Conservation (phyloP, 1,284 basidiomycete genomes). For the Macrocystidia cucumis region DNA sequence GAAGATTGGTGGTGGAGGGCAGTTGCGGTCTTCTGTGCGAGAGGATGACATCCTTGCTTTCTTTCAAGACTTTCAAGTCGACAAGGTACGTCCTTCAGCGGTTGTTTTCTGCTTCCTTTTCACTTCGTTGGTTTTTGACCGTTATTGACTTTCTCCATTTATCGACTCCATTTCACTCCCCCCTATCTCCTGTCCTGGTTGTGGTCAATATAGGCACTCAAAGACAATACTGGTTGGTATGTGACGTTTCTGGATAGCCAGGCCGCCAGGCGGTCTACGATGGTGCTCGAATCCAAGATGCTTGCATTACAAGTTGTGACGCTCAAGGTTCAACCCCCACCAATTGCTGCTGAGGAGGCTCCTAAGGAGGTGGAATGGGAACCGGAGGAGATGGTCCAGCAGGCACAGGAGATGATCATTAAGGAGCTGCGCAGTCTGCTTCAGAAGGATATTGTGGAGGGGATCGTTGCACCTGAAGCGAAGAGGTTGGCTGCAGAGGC, state of each 20-base stretch:
- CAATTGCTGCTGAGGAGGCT: slow-evolving; percentile 21
- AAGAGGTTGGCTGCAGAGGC: slow-evolving; percentile 45
- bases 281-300: slow-evolving; percentile 45
- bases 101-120: slow-evolving; percentile 6
- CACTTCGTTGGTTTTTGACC: slow-evolving; percentile 6
- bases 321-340: slow-evolving; percentile 48
- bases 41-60: slow-evolving; percentile 58
- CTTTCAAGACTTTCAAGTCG: slow-evolving; percentile 57
- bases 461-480: slow-evolving; percentile 52
- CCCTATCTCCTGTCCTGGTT: too few species aligned
- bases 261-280: slow-evolving; percentile 53
- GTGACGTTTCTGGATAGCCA: slow-evolving; percentile 57
- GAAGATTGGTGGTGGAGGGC: slow-evolving; percentile 43
- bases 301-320: slow-evolving; percentile 55
- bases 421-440: slow-evolving; percentile 55
- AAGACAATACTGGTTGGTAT: slow-evolving; percentile 61
- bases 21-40: slow-evolving; percentile 36
- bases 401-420: slow-evolving; percentile 54
- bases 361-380: slow-evolving; percentile 41
- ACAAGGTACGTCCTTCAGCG: slow-evolving; percentile 52
- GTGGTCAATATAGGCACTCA: slow-evolving; percentile 39
- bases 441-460: slow-evolving; percentile 64
- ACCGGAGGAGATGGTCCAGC: slow-evolving; percentile 50
- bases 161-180: too few species aligned
- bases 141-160: slow-evolving; percentile 6